Evolutionary conservation across 257 asterid species (phyloP).

Genomic region (Catharanthus roseus): DNA sequence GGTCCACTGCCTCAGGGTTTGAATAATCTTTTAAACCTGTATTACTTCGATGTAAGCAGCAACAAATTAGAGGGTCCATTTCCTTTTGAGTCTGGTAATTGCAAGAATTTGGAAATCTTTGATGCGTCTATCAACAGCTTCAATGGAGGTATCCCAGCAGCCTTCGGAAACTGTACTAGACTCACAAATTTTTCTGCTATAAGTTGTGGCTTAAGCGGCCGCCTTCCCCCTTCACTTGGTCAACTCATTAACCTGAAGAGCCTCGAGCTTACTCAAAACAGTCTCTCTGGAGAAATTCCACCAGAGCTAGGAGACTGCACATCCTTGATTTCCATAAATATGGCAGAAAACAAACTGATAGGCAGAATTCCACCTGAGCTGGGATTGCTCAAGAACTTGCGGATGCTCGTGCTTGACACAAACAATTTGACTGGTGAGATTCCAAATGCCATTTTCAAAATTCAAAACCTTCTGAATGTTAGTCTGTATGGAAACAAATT

Average conservation of each 20-base stretch:
- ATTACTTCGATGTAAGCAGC: constrained; percentile 31
- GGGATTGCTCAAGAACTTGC: constrained; percentile 45
- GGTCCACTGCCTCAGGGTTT: constrained; percentile 59
- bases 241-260: constrained; percentile 36
- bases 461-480: constrained; percentile 48
- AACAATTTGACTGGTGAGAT: constrained; percentile 68
- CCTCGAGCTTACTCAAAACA: constrained; percentile 58
- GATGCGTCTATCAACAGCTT: constrained; percentile 52
- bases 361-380: constrained; percentile 65
- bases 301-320: constrained; percentile 63
- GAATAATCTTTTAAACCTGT: constrained; percentile 46
- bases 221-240: constrained; percentile 65
- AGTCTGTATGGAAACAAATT: constrained; percentile 56
- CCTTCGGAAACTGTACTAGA: constrained; percentile 55
- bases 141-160: constrained; percentile 51
- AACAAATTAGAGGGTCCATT: constrained; percentile 50
- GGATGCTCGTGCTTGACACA: constrained; percentile 38
- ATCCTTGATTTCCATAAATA: constrained; percentile 51
- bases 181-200: constrained; percentile 41
- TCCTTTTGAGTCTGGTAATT: constrained; percentile 42
- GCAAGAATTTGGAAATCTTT: constrained; percentile 29
- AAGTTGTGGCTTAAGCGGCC: constrained; percentile 52
- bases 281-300: constrained; percentile 65
- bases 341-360: constrained; percentile 44
- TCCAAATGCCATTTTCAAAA: constrained; percentile 58